Percentiles rank a stretch among this genome's conserved stretches.
Evolutionary conservation across 2,329 filamentous ascomycete genomes (phyloP).

Genomic region (Talaromyces sp.): DNA sequence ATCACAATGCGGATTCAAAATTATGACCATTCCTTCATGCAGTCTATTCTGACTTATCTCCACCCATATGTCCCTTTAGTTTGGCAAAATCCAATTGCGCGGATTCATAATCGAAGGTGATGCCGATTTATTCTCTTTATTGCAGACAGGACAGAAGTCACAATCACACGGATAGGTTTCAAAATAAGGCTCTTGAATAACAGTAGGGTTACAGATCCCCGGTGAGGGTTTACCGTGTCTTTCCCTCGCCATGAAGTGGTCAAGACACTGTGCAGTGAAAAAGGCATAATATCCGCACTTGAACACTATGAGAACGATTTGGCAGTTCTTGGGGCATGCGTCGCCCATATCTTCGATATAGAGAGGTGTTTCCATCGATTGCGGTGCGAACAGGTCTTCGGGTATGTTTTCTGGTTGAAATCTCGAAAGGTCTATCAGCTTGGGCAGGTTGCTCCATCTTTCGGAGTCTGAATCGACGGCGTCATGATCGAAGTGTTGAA

Average conservation of each 20-base stretch:
- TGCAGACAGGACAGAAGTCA: not conserved
- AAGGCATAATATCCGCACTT: not conserved
- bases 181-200: not conserved
- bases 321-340: not conserved
- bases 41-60: not conserved
- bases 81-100: not conserved
- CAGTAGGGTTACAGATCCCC: not conserved
- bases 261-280: not conserved
- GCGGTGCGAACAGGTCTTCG: not conserved
- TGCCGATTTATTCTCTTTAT: not conserved
- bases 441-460: not conserved
- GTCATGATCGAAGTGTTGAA: not conserved
- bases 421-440: not conserved
- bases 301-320: not conserved
- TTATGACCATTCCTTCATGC: too few species aligned
- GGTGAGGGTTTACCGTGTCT: not conserved
- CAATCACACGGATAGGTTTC: not conserved
- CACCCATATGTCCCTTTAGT: not conserved
- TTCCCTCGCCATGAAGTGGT: not conserved
- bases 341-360: not conserved
- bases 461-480: not conserved
- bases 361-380: not conserved
- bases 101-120: not conserved
- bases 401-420: not conserved
- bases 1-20: too few species aligned